These are phyloP conservation scores for Hibiscus syriacus DNA, from an alignment of 345 rosid genomes.

Conservation along the genomic window DNA sequence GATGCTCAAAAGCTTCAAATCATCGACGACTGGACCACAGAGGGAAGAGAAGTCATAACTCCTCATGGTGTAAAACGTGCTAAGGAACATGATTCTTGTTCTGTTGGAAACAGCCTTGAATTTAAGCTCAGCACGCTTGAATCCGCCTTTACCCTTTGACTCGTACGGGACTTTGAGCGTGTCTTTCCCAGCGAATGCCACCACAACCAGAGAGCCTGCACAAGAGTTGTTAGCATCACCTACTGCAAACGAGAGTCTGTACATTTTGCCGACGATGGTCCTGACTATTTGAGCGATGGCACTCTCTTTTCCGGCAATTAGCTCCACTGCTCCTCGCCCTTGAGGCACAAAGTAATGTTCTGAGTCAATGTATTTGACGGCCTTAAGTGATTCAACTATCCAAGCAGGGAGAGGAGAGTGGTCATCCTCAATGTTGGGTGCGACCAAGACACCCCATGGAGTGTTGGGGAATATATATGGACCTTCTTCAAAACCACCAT, in stretches of 20 bases:
- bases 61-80: constrained; percentile 68
- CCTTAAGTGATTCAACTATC: constrained; percentile 81
- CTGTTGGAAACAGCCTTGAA: constrained; percentile 40
- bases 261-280: constrained; percentile 42
- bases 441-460: constrained; percentile 79
- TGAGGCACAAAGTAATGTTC: constrained; percentile 63
- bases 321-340: constrained; percentile 62
- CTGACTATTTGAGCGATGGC: constrained; percentile 59
- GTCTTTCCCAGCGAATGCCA: constrained; percentile 62
- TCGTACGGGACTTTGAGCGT: constrained; percentile 49
- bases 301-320: constrained; percentile 75
- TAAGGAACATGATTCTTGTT: constrained; percentile 58
- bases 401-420: constrained; percentile 79
- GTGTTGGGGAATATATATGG: constrained; percentile 56
- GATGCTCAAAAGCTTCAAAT: constrained; percentile 50
- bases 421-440: constrained; percentile 71
- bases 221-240: constrained; percentile 77
- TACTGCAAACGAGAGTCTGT: constrained; percentile 51
- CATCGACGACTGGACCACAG: constrained; percentile 78
- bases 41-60: constrained; percentile 63
- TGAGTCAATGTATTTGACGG: constrained; percentile 68
- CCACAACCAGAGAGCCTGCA: constrained; percentile 59
- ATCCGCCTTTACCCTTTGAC: constrained; percentile 75
- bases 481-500: constrained; percentile 79
- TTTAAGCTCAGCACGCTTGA: constrained; percentile 35